Evolutionary conservation across 768 basidiomycete species (phyloP), one percentile per base, ranked within the genome.

Genomic region (Tephrocybe sp.): DNA sequence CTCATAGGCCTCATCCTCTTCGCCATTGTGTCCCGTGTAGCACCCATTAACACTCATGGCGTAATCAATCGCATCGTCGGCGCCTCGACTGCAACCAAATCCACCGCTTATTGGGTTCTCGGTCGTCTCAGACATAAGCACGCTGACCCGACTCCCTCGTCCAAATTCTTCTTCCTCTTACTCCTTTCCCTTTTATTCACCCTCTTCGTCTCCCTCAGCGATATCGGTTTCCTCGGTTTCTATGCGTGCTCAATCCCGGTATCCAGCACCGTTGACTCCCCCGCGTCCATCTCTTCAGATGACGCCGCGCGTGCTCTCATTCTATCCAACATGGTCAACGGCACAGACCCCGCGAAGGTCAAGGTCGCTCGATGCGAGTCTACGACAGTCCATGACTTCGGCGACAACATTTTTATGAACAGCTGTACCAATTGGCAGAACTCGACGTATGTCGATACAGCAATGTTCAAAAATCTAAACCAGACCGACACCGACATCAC

Each of bases 11-110:
- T 57, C 42, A 52, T 64, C n/a, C 45, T 57, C 31, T 39, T 64
- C 16, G 57, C 52, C 18, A 54, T 41, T 31, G 51, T 57, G 6
- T 54, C 61, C 4, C 61, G 56, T 12, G 47, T 59, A 15, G 61
- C 57, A 3, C 48, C 61, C 23, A 41, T 60, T 29, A 56, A 57
- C 9, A 62, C 61, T 2, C 62, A 64, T 39, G 59, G 62, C 36
- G 47, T 58, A 15, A 47, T 63, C 11, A 60, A 56, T 38, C 61
- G 58, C 42, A 45, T 54, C 8, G 53, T 61, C 1, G 56, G 61
- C 12, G 53, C 50, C 13, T 51, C 59, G 0, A 61, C 54, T 7
- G 47, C 44, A 3, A 62, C 51, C 5, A 15, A 18, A 13, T 21
- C 50, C n/a, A 44, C 59, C 16, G 36, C 54, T 12, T 54, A 54